phyloP scores from a whole-genome alignment of 305 asterid species.

The Fraxinus platypoda region DNA sequence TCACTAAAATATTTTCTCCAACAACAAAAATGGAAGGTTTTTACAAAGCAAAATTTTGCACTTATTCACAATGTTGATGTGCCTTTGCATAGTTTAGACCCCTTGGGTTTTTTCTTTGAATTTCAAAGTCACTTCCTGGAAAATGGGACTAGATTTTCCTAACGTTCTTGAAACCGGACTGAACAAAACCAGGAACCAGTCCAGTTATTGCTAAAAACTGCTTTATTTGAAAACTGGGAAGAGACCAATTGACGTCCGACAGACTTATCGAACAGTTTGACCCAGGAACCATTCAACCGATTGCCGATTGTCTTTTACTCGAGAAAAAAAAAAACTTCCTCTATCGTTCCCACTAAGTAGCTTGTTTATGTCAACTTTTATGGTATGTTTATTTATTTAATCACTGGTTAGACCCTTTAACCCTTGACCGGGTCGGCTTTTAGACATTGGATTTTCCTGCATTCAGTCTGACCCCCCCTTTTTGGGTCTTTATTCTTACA shows the following conservation, averaged over 20 bases:
- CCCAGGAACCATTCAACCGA: neutral
- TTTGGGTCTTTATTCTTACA: neutral
- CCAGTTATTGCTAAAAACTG: neutral
- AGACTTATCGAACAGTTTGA: neutral
- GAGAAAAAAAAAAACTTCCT: neutral
- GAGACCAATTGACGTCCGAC: neutral
- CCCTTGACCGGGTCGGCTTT: neutral
- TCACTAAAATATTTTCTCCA: slow-evolving; percentile 3
- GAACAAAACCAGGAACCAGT: neutral
- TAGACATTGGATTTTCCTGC: neutral
- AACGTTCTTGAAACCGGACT: neutral
- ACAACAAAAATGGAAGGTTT: neutral
- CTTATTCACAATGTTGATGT: slow-evolving; percentile 4
- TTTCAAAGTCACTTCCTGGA: neutral
- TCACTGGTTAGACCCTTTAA: neutral
- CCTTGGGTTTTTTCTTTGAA: neutral
- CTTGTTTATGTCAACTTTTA: neutral
- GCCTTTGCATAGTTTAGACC: neutral
- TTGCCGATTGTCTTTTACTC: neutral
- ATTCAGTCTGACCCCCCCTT: neutral
- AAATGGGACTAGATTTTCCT: neutral
- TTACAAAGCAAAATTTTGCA: neutral
- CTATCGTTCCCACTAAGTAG: neutral
- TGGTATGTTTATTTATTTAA: neutral
- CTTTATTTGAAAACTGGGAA: neutral